Percentiles rank a stretch among this genome's conserved stretches.
Conservation (phyloP, 2,329 filamentous ascomycete genomes). For the Calonectria hawksworthii region DNA sequence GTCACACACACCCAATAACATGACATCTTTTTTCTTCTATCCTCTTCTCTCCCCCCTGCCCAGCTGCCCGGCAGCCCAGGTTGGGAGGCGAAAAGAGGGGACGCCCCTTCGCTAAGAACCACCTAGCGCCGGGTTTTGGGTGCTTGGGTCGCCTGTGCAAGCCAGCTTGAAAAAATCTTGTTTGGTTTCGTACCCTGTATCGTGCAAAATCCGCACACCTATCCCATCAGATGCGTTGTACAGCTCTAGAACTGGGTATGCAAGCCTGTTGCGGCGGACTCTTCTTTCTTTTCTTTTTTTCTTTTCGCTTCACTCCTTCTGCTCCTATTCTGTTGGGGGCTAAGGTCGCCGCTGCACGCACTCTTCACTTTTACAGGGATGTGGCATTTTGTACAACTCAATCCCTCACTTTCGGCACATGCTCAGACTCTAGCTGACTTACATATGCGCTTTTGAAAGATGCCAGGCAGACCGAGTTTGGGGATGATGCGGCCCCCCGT, state of each 20-base stretch:
- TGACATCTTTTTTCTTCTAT: constrained; percentile 29
- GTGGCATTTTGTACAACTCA: not conserved
- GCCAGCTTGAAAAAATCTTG: constrained; percentile 15
- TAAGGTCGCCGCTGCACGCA: not conserved
- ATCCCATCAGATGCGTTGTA: not conserved
- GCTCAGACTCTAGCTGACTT: not conserved
- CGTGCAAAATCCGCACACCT: constrained; percentile 6
- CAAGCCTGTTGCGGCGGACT: not conserved
- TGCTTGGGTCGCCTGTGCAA: constrained; percentile 12
- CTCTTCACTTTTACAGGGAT: not conserved
- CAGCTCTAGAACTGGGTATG: not conserved
- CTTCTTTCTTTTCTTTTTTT: not conserved
- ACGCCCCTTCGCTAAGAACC: constrained; percentile 23
- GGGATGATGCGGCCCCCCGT: not conserved
- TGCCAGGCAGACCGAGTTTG: not conserved
- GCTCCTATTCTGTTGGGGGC: constrained; percentile 1
- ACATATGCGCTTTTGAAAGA: not conserved
- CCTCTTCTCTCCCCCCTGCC: constrained; percentile 23
- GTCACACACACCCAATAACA: constrained; percentile 31
- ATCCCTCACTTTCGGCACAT: not conserved
- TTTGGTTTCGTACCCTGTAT: not conserved
- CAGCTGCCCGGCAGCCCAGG: constrained; percentile 4
- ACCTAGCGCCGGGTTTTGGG: constrained; percentile 15
- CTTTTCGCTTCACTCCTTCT: not conserved
- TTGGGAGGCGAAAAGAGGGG: constrained; percentile 22